These are phyloP conservation scores for Beauveria brongniartii DNA, from an alignment of 2,329 filamentous ascomycete genomes.

Conservation along the genomic window DNA sequence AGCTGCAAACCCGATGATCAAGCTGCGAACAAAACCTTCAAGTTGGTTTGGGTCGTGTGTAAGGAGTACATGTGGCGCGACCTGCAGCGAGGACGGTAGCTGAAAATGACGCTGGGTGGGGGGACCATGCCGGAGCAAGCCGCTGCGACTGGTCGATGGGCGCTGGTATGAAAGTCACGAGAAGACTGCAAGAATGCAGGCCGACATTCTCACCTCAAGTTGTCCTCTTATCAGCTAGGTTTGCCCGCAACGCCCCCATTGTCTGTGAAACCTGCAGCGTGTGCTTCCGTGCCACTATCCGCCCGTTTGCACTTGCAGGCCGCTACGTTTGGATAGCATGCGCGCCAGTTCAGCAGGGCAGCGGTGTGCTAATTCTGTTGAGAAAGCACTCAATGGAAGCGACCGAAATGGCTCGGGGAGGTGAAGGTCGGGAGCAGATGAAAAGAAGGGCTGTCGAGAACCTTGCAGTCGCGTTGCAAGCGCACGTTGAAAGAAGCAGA, in stretches of 20 bases:
- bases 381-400: background rate
- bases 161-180: background rate
- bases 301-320: background rate
- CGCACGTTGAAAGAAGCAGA: background rate
- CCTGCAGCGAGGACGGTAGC: conserved; percentile 9
- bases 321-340: background rate
- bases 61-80: background rate
- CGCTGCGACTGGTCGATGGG: background rate
- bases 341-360: background rate
- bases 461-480: background rate
- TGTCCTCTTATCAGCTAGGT: conserved; percentile 2
- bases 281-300: background rate
- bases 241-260: background rate
- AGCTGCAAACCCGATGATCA: conserved; percentile 5
- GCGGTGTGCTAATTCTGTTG: background rate
- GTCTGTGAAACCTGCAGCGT: background rate
- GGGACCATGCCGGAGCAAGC: background rate
- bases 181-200: conserved; percentile 8
- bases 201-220: background rate
- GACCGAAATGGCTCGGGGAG: conserved; percentile 9
- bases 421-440: background rate
- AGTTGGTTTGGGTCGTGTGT: background rate
- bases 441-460: background rate
- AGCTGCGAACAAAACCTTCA: conserved; percentile 2
- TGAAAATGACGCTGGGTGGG: conserved; percentile 10